Percentiles rank a stretch among this genome's conserved stretches.
Conservation (phyloP, 2,329 filamentous ascomycete genomes). For the Hypomyces rosellus region DNA sequence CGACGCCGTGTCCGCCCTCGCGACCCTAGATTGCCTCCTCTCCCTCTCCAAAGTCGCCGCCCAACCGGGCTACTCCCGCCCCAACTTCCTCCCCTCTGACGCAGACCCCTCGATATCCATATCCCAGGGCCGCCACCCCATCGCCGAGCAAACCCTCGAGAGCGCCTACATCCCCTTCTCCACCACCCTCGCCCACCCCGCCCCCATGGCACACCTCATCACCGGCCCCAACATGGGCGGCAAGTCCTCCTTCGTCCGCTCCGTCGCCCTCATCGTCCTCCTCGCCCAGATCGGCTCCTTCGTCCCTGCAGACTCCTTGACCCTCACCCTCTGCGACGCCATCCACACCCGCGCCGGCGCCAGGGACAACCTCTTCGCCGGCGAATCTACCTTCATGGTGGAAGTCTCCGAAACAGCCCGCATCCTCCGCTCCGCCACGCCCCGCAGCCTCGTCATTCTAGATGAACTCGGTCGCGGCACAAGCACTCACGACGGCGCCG, state of each 20-base stretch:
- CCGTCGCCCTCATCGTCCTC: slow-evolving; percentile 83
- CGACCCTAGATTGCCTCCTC: slow-evolving; percentile 82
- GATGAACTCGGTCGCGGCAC: slow-evolving; percentile 94
- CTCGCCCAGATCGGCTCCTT: slow-evolving; percentile 94
- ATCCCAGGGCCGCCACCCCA: slow-evolving; percentile 73
- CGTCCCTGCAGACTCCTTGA: slow-evolving; percentile 71
- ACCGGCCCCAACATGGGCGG: slow-evolving; percentile 99
- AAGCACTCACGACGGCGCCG: slow-evolving; percentile 90
- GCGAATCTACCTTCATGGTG: slow-evolving; percentile 97
- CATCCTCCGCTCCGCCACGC: slow-evolving; percentile 83
- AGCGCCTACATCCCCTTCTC: slow-evolving; percentile 89
- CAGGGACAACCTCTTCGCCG: slow-evolving; percentile 90
- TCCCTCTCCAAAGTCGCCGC: slow-evolving; percentile 78
- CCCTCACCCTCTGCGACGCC: slow-evolving; percentile 78
- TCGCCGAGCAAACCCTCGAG: slow-evolving; percentile 86
- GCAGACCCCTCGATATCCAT: slow-evolving; percentile 59
- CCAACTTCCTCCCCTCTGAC: slow-evolving; percentile 56
- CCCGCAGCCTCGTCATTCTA: slow-evolving; percentile 78
- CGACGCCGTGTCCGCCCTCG: slow-evolving; percentile 79
- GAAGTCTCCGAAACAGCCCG: slow-evolving; percentile 88
- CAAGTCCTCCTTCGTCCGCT: slow-evolving; percentile 95
- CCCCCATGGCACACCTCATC: slow-evolving; percentile 71
- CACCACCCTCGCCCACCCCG: slow-evolving; percentile 60
- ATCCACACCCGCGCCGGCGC: slow-evolving; percentile 96
- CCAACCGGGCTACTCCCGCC: slow-evolving; percentile 82